phyloP scores from a whole-genome alignment of 202 grass and related monocot species.

The Zoysia matrella region DNA sequence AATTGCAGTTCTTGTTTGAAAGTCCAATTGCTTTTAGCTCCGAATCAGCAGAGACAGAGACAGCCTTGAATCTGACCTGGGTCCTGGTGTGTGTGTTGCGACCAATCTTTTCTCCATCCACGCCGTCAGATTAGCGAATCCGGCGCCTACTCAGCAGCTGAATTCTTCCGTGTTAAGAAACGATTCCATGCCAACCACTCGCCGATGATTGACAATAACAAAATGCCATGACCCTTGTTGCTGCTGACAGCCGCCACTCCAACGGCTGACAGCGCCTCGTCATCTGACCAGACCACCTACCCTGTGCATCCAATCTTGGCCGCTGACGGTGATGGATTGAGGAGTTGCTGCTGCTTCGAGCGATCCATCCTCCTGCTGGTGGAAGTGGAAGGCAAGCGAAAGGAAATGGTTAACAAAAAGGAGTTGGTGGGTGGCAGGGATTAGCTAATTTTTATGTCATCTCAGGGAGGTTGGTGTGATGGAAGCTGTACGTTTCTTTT shows the following conservation, averaged over 20 bases:
- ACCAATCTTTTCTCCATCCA: not conserved
- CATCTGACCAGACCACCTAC: slow-evolving; percentile 25
- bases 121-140: slow-evolving; percentile 31
- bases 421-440: not conserved
- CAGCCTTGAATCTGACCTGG: not conserved
- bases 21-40: not conserved
- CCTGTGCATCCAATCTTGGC: not conserved
- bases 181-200: slow-evolving; percentile 27
- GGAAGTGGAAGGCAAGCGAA: not conserved
- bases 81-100: not conserved
- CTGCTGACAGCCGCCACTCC: slow-evolving; percentile 6
- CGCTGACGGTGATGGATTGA: not conserved
- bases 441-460: not conserved
- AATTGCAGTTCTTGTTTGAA: slow-evolving; percentile 20
- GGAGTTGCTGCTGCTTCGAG: not conserved
- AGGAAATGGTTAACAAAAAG: not conserved
- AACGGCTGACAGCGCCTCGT: slow-evolving; percentile 18
- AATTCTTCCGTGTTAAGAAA: not conserved
- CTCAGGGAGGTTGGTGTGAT: too few species aligned
- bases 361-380: not conserved
- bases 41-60: slow-evolving; percentile 33
- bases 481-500: too few species aligned
- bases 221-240: slow-evolving; percentile 29
- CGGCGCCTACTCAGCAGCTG: slow-evolving; percentile 19
- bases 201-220: not conserved